Base-by-base conservation (phyloP, 2,329 filamentous ascomycete species). In the Neofusicoccum cordaticola region DNA sequence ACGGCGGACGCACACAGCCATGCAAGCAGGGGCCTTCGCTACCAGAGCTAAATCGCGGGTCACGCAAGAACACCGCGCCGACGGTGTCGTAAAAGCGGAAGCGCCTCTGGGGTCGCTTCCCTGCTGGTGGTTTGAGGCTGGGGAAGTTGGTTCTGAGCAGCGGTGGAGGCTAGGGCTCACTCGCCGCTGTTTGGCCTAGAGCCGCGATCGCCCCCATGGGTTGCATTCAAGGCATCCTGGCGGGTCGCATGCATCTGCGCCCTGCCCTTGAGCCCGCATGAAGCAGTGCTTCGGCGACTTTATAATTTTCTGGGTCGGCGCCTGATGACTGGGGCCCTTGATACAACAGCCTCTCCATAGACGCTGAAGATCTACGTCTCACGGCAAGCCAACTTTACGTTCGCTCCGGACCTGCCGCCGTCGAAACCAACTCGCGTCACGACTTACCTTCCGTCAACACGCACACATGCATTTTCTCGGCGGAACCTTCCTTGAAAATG, bases 121-220 rank as follows among this genome's bases (percentile, higher is more conserved):
- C 39, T 45, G 53, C 22, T 47, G 22, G 56, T 47, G 39, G 41
- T n/a, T 60, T 47, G 27, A 47, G 41, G 42, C 56, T 27, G 41
- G 41, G 56, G 56, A 47, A 45, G 41, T 15, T 5, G 22, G 17
- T 11, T 11, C 27, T 35, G 42, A 47, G 41, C 56, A 60, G 56
- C 56, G 56, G 56, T 60, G 56, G 56, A 35, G 56, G 5, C 19
- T 60, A 60, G 56, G 56, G 56, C 56, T 47, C 39, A 7, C 41
- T 44, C 41, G 47, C 9, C 50, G 31, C 34, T 39, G 8, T 19
- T 52, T 11, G 27, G 47, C 17, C 47, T 37, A 52, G 13, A 19
- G n/a, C 15, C 37, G 56, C 41, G 56, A 60, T 60, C 56, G 56
- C 15, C 56, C 11, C 44, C 53, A 34, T 31, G 41, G 41, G 41